Conservation (phyloP, 164 flowering plant species). For the Echeveria elegans region DNA sequence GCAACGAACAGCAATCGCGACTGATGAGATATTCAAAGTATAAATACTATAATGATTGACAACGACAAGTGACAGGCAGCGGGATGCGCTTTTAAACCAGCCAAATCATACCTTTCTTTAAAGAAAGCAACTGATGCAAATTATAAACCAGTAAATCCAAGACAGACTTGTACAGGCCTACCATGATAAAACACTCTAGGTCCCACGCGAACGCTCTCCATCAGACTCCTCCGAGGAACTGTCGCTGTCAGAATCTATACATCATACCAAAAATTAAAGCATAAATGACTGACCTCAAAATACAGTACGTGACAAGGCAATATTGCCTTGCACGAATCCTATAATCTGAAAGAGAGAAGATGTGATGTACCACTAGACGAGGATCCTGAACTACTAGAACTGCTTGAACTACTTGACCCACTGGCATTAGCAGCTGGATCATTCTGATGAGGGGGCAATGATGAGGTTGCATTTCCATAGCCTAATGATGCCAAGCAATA, state of each 20-base stretch:
- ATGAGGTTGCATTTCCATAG: neutral
- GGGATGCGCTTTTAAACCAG: neutral
- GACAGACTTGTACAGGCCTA: no score
- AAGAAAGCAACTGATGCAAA: slow-evolving; percentile 15
- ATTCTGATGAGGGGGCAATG: neutral
- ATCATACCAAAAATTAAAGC: neutral
- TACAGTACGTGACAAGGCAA: neutral
- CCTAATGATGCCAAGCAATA: neutral
- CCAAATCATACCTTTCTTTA: neutral
- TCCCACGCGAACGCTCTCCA: neutral
- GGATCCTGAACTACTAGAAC: slow-evolving; percentile 4
- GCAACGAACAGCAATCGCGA: no score
- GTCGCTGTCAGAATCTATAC: neutral
- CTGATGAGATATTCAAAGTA: no score
- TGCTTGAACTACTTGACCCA: slow-evolving; percentile 5
- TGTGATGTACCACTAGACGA: neutral
- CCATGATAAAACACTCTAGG: neutral
- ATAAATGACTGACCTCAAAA: neutral
- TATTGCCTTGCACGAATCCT: neutral
- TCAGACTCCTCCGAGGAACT: neutral
- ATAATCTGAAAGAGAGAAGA: neutral
- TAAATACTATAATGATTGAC: neutral
- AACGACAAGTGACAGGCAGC: neutral
- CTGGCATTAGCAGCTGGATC: neutral
- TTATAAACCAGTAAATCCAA: no score